These are phyloP conservation scores for Aegilops sharonensis DNA, from an alignment of 176 grass and related monocot species.

Conservation along the genomic window DNA sequence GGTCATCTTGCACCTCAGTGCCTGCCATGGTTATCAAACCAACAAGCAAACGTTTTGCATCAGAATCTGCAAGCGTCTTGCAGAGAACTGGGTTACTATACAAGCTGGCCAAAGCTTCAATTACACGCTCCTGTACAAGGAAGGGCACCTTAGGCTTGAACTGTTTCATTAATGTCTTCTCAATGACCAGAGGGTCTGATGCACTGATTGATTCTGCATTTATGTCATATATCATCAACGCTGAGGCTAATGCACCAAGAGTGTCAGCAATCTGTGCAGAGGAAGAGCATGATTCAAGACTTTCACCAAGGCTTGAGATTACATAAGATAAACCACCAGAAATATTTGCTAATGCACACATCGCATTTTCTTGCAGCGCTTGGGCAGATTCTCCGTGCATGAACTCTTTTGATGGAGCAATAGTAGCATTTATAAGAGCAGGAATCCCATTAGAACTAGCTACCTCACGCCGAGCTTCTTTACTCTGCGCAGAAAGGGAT, in stretches of 20 bases:
- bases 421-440: conserved; percentile 98
- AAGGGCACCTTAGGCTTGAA: conserved; percentile 87
- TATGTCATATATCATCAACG: conserved; percentile 98
- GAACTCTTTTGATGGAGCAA: conserved; percentile 99
- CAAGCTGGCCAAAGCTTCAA: conserved; percentile 99
- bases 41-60: conserved; percentile 91
- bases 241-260: conserved; percentile 94
- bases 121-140: conserved; percentile 94
- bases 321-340: conserved; percentile 98
- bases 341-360: conserved; percentile 99
- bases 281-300: conserved; percentile 94
- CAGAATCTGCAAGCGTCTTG: conserved; percentile 75
- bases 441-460: conserved; percentile 96
- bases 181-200: conserved; percentile 76
- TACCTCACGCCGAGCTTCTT: conserved; percentile 94
- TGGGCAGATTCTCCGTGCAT: conserved; percentile 99
- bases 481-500: conserved; percentile 91
- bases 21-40: conserved; percentile 96
- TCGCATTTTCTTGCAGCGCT: conserved; percentile 98
- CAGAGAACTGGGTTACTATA: conserved; percentile 91
- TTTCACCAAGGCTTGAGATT: conserved; percentile 96
- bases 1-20: conserved; percentile 91
- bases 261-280: conserved; percentile 96
- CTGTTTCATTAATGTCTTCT: conserved; percentile 90
- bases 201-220: conserved; percentile 86